A percentile compares a stretch with the other conserved stretches of the same genome.
phyloP scores from a whole-genome alignment of 2,329 filamentous ascomycete genomes.

The Fusarium sp. region DNA sequence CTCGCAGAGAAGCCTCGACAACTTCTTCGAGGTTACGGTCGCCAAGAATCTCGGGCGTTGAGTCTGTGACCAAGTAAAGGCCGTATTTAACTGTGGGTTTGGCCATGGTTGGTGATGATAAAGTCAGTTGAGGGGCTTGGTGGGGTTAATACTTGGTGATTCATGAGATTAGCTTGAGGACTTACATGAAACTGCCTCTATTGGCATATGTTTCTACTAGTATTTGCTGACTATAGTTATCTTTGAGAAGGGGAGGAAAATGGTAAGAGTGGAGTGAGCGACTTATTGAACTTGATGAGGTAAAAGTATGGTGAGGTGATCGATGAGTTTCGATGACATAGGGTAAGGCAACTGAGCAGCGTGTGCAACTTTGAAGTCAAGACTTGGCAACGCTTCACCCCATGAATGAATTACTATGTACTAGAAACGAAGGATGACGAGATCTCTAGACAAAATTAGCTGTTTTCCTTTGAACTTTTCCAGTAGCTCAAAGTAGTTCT shows the following conservation, averaged over 20 bases:
- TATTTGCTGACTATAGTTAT: background rate
- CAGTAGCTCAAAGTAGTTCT: no score
- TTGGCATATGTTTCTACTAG: background rate
- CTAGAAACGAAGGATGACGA: no score
- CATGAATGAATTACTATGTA: background rate
- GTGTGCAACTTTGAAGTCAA: background rate
- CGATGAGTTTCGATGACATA: constrained; percentile 26
- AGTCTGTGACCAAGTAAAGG: constrained; percentile 93
- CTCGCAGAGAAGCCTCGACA: constrained; percentile 79
- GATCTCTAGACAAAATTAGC: no score
- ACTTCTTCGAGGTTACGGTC: constrained; percentile 76
- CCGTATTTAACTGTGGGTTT: constrained; percentile 74
- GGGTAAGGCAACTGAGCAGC: constrained; percentile 1
- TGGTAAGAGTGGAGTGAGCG: constrained; percentile 25
- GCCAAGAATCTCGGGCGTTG: constrained; percentile 85
- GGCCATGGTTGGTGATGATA: constrained; percentile 6
- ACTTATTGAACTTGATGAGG: constrained; percentile 15
- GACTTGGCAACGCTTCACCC: background rate
- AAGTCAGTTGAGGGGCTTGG: constrained; percentile 1
- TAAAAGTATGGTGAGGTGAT: constrained; percentile 7
- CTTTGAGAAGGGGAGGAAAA: background rate
- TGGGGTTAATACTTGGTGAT: constrained; percentile 13
- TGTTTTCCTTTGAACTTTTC: no score
- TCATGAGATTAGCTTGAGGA: background rate
- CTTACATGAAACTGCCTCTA: background rate